Evolutionary conservation across 2,329 filamentous ascomycete species (phyloP).

Genomic region (Talaromyces rugulosus): DNA sequence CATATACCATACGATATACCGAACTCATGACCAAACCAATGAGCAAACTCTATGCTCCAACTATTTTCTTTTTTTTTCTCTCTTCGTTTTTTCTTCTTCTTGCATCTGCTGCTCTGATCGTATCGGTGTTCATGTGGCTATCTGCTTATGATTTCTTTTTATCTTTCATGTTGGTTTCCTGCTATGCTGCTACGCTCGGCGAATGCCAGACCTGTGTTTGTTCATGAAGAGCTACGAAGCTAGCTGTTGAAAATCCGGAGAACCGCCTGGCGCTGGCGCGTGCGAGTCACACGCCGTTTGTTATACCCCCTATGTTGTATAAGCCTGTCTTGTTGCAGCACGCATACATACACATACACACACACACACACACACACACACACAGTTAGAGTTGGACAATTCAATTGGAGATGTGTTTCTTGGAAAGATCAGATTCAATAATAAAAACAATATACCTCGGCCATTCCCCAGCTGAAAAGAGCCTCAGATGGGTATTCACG

Average conservation of each 20-base stretch:
- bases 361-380: not conserved
- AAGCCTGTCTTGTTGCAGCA: not conserved
- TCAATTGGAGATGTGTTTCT: not conserved
- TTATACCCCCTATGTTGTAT: not conserved
- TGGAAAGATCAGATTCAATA: not conserved
- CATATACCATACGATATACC: not conserved
- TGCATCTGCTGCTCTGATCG: not conserved
- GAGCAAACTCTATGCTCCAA: no score
- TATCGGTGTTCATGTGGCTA: conserved; percentile 8
- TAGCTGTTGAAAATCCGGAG: not conserved
- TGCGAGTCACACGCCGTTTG: not conserved
- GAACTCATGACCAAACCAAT: not conserved
- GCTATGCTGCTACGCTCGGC: not conserved
- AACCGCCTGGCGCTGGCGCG: not conserved
- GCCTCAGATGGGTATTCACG: not conserved
- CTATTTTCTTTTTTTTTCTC: not conserved
- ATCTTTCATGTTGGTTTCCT: not conserved
- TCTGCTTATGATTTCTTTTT: not conserved
- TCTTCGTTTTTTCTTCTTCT: not conserved
- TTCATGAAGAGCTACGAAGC: not conserved
- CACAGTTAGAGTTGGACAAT: not conserved
- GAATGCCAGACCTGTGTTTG: not conserved
- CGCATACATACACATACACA: not conserved
- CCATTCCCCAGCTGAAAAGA: not conserved
- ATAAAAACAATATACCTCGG: not conserved